phyloP scores from a whole-genome alignment of 2,329 filamentous ascomycete species.

The Cladosporium cucumerinum region DNA sequence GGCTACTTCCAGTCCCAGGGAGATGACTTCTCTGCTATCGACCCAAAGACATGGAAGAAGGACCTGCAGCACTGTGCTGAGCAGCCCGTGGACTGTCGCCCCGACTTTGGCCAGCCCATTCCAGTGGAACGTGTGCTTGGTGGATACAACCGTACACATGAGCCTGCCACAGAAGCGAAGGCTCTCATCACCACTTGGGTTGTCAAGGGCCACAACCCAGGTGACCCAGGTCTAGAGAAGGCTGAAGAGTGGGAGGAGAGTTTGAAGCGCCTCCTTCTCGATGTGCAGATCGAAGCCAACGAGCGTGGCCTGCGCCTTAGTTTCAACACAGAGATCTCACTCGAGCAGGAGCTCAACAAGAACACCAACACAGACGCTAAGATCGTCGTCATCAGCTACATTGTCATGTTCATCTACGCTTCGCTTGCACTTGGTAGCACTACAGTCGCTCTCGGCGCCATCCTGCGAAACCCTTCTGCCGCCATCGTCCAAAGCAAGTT shows the following conservation, averaged over 20 bases:
- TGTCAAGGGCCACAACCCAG: constrained; percentile 78
- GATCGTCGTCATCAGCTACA: constrained; percentile 92
- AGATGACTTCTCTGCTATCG: constrained; percentile 43
- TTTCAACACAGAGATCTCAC: constrained; percentile 91
- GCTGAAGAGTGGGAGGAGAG: constrained; percentile 89
- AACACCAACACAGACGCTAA: constrained; percentile 97
- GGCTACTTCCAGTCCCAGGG: constrained; percentile 74
- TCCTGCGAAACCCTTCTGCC: constrained; percentile 77
- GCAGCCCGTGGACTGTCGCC: constrained; percentile 70
- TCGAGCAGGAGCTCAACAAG: constrained; percentile 95
- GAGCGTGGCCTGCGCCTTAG: constrained; percentile 79
- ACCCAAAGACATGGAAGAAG: constrained; percentile 66
- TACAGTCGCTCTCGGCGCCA: constrained; percentile 70
- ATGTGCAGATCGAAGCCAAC: constrained; percentile 75
- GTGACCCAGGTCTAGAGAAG: constrained; percentile 63
- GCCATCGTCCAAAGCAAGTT: constrained; percentile 95
- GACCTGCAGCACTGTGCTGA: constrained; percentile 70
- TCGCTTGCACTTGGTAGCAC: constrained; percentile 89
- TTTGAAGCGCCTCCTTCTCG: constrained; percentile 68
- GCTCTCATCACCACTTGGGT: constrained; percentile 94
- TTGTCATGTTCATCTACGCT: constrained; percentile 98
- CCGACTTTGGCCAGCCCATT: constrained; percentile 83
- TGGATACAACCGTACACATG: constrained; percentile 62
- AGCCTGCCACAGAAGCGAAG: constrained; percentile 63
- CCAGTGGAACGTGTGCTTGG: constrained; percentile 83